Base-by-base conservation (phyloP, 495 filamentous ascomycete genomes). In the Massariosphaeria phaeospora region DNA sequence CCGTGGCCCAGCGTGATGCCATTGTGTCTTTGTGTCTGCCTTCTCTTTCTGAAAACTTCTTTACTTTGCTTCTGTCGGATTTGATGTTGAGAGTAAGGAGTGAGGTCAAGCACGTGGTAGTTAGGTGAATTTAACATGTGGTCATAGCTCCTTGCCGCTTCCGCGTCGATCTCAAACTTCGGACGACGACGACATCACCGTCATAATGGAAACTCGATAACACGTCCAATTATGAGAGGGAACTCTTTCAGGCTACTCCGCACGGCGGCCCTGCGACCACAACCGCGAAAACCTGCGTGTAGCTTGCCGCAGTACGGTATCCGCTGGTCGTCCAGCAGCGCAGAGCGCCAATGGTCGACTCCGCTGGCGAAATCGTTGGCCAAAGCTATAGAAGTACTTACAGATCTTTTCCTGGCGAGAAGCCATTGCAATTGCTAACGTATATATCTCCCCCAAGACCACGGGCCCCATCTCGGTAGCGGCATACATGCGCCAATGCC, bases 401-500 rank as follows among this genome's bases (percentile, higher is more conserved):
- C n/a, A n/a, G n/a, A 61, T 51, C 15, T 27, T 42, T 25, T 15
- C 8, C 36, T 39, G 23, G 25, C n/a, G 25, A 13, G 8, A 36
- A 25, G 26, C 1, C 33, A 34, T 59, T 42, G 23, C 51, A 27
- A 34, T 27, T 63, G 55, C 42, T 25, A 30, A 46, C 17, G 12
- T 25, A 27, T 29, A 40, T 30, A n/a, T n/a, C n/a, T n/a, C n/a
- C n/a, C n/a, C n/a, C 38, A 50, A 87, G 79, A 76, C 78, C 46
- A 96, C 91, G 13, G 93, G 93, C 2, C 93, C 93, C 4, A 83
- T 96, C 34, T 85, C 93, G 3, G 81, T 98, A 47, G 91, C 93
- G 21, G 80, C 86, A 31, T 98, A 89, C 70, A 98, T 98, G 93
- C 90, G 93, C 65, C 93, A 96, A 83, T 96, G 91, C 68, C 83